Evolutionary conservation across 2,329 filamentous ascomycete genomes (phyloP).

Genomic region (Neofusicoccum kwambonambiense): DNA sequence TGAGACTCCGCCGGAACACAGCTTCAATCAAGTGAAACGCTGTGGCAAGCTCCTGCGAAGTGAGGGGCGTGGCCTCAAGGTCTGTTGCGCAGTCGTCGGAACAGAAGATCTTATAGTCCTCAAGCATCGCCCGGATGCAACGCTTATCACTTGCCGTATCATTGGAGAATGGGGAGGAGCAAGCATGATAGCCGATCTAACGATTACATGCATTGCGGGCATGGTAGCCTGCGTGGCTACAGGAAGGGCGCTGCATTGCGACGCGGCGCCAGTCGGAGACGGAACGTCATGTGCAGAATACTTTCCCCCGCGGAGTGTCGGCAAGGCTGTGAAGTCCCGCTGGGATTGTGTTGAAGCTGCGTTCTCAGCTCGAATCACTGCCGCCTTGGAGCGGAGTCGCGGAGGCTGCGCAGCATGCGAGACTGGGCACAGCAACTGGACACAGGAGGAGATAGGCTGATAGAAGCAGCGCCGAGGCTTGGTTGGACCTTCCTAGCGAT

Average conservation of each 20-base stretch:
- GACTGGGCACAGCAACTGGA: too few relatives aligned
- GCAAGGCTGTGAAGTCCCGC: too few relatives aligned
- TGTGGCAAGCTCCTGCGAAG: too few relatives aligned
- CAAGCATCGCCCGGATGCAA: background rate
- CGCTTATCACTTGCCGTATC: background rate
- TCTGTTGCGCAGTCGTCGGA: too few relatives aligned
- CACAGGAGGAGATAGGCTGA: background rate
- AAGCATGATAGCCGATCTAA: background rate
- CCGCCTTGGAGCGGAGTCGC: too few relatives aligned
- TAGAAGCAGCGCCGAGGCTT: background rate
- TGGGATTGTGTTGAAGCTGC: too few relatives aligned
- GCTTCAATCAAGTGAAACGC: background rate
- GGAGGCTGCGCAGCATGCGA: too few relatives aligned
- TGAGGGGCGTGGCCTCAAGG: too few relatives aligned
- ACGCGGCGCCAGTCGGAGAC: background rate
- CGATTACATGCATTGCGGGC: background rate
- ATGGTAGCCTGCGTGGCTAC: too few relatives aligned
- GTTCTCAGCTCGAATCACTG: too few relatives aligned
- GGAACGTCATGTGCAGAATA: background rate
- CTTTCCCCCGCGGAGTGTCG: too few relatives aligned
- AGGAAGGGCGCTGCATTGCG: background rate
- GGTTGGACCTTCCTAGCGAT: background rate
- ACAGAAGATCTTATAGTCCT: background rate
- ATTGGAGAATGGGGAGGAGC: conserved; percentile 2
- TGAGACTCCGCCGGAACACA: too few relatives aligned